Evolutionary conservation across 441 rosid species (phyloP), one percentile per base, ranked within the genome.

Genomic region (Manihot esculenta): DNA sequence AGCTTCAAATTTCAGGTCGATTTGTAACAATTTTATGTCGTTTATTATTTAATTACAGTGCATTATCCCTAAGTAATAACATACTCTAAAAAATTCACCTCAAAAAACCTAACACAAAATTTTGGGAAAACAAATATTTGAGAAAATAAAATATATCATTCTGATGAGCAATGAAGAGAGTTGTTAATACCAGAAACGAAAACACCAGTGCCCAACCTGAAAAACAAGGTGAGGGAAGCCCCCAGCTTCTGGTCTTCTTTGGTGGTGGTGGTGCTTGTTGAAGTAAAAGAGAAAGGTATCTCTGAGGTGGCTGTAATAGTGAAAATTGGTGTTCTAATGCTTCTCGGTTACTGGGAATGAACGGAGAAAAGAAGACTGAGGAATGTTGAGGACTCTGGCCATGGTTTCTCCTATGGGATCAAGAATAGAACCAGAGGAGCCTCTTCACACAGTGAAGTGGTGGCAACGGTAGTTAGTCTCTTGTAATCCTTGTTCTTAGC

Each of bases 151-250:
- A 30, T 30, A 30, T 30, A 30, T 30, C 33, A 30, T 30, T 1
- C 33, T 1, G 33, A 30, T 0, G 45, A 51, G 10, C 10, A 70
- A 38, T 14, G 24, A 30, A 30, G 3, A 41, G 33, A 33, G 49
- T 10, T 14, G n/a, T 10, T 18, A 21, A 44, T 48, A 21, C 21
- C 98, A 62, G 88, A 81, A 82, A 79, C 89, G 71, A 94, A 92
- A 76, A 84, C 82, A 6, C 97, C 99, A 60, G 97, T 88, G 24
- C 91, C 99, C 55, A 84, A 79, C 41, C 97, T 85, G 66, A 94
- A 88, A 71, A 90, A 13, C 73, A 94, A 71, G 44, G 93, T 82
- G 33, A 91, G 81, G n/a, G 95, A 59, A 24, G 99, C 94, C 7
- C 63, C 75, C 23, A 18, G 73, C 9, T 79, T 77, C 21, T 51